phyloP scores from a whole-genome alignment of 441 rosid genomes.

The Populus hybrid region DNA sequence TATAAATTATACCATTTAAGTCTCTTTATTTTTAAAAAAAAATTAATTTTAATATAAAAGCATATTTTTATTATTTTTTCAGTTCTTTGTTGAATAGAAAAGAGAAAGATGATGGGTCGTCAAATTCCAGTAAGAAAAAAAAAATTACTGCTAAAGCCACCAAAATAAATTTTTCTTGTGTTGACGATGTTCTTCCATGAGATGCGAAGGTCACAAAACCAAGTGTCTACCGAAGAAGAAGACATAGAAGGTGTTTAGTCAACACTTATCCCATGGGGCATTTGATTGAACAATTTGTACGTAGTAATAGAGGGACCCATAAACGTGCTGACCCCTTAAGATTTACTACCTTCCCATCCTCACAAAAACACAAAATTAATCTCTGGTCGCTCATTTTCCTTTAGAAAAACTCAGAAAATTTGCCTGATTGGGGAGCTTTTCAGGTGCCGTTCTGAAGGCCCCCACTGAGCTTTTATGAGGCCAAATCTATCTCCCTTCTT shows the following conservation, averaged over 20 bases:
- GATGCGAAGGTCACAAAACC: too few species aligned
- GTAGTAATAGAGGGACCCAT: not conserved
- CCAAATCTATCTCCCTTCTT: not conserved
- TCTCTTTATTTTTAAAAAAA: accelerated
- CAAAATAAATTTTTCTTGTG: too few species aligned
- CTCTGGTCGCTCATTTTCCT: not conserved
- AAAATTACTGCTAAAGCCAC: too few species aligned
- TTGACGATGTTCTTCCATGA: too few species aligned
- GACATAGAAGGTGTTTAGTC: not conserved
- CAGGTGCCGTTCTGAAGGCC: not conserved
- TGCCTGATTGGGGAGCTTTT: not conserved
- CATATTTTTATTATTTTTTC: too few species aligned
- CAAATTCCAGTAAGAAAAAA: too few species aligned
- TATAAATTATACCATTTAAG: too few species aligned
- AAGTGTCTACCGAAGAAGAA: too few species aligned
- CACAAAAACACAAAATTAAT: not conserved
- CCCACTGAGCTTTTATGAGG: not conserved
- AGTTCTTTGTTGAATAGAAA: too few species aligned
- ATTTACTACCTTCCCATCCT: not conserved
- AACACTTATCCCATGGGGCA: not conserved
- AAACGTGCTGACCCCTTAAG: not conserved
- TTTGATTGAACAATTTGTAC: not conserved
- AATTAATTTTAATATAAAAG: too few species aligned
- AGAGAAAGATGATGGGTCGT: too few species aligned
- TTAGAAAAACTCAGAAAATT: not conserved